Evolutionary conservation across 2,329 filamentous ascomycete genomes (phyloP), one percentile per base, ranked within the genome.

Genomic region (Phaeosphaeriaceae sp.): DNA sequence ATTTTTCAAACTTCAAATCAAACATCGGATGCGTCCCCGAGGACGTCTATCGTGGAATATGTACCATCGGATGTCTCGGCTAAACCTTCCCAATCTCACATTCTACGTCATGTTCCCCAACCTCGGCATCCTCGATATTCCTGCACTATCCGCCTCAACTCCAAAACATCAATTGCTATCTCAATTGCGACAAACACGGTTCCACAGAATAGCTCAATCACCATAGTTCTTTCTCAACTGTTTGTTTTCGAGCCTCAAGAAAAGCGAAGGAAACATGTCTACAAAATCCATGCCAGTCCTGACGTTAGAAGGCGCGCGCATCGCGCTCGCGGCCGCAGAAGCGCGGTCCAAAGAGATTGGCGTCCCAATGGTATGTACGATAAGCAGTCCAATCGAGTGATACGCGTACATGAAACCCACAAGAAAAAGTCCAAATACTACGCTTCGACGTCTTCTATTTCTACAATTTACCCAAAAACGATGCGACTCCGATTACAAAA

Each of bases 291-390:
- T 68, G 20, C 70, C 74, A 19, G 68, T 69, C 2, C 67, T 79
- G 41, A 78, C 76, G 25, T 72, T 77, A 50, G 58, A 69, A 2
- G 76, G 76, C 20, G 77, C 77, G 48, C 73, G 72, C 57, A 68
- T 68, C 49, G 76, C 76, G 36, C 60, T 77, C 40, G 58, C 68
- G 36, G 77, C 76, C 44, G 76, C 76, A 45, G 72, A 77, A 68
- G 61, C 68, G 33, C 74, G 75, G 51, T 71, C 77, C 27, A 67
- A 69, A 40, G 68, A 70, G 53, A 78, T 79, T 56, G 66, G 68
- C 19, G 65, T 79, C 6, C 70, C 69, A 31, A 83, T 82, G 82
- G 31, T 36, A 36, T 31, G n/a, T n/a, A n/a, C n/a, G n/a, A n/a
- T n/a, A n/a, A n/a, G n/a, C n/a, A n/a, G n/a, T n/a, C n/a, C n/a